A percentile compares a stretch with the other conserved stretches of the same genome.
These are phyloP conservation scores for Ascochyta lentis DNA, from an alignment of 2,329 filamentous ascomycete genomes.

Conservation along the genomic window DNA sequence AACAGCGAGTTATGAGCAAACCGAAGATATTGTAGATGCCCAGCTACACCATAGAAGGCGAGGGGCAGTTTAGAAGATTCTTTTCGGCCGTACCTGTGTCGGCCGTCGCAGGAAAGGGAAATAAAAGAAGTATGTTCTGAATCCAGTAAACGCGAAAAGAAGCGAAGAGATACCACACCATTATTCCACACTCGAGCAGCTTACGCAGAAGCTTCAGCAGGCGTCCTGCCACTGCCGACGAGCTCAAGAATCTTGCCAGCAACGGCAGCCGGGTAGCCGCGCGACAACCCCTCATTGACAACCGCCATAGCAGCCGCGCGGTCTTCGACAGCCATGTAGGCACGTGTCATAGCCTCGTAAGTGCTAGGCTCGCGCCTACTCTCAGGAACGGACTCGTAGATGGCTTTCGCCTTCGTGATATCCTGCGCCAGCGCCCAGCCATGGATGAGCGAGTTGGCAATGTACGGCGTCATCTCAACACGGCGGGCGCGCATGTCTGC, in stretches of 20 bases:
- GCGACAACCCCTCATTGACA: constrained; percentile 86
- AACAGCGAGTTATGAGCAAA: constrained; percentile 1
- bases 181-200: not conserved
- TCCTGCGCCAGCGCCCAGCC: constrained; percentile 90
- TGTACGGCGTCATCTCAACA: constrained; percentile 93
- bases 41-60: constrained; percentile 25
- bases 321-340: constrained; percentile 84
- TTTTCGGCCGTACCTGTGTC: constrained; percentile 12
- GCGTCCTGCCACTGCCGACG: constrained; percentile 57
- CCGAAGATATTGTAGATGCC: constrained; percentile 16
- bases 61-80: constrained; percentile 25
- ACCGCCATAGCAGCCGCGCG: constrained; percentile 76
- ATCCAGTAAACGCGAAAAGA: constrained; percentile 12
- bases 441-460: constrained; percentile 97
- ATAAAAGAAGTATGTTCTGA: constrained; percentile 12
- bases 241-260: constrained; percentile 93
- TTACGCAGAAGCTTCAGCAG: constrained; percentile 31
- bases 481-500: constrained; percentile 74
- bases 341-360: constrained; percentile 97
- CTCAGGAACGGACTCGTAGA: constrained; percentile 80
- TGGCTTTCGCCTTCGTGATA: constrained; percentile 75
- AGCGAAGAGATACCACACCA: constrained; percentile 13
- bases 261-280: constrained; percentile 90
- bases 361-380: constrained; percentile 93
- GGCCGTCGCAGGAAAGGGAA: constrained; percentile 28